Conservation (phyloP, 2,329 filamentous ascomycete genomes). For the Pseudogymnoascus sp. region DNA sequence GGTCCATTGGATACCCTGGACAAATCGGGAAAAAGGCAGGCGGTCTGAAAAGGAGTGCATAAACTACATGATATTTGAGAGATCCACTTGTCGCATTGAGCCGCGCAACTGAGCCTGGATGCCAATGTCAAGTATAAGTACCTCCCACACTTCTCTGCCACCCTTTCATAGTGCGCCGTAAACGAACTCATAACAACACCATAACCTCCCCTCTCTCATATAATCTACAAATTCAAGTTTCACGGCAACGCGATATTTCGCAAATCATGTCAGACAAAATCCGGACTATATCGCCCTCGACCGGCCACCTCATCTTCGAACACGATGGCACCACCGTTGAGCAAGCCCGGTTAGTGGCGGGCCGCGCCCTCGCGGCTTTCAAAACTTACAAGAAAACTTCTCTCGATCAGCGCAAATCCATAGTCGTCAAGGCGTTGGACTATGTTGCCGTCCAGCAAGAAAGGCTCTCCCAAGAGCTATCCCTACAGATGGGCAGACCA, state of each 20-base stretch:
- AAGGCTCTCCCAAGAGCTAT: slow-evolving; percentile 37
- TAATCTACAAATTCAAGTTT: background rate
- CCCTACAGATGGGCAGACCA: slow-evolving; percentile 45
- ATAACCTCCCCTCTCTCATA: background rate
- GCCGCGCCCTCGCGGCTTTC: slow-evolving; percentile 42
- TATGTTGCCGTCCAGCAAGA: slow-evolving; percentile 25
- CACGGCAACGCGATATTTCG: background rate
- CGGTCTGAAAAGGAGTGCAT: background rate
- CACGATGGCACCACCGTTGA: slow-evolving; percentile 64
- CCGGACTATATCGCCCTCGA: slow-evolving; percentile 77
- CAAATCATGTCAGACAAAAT: background rate
- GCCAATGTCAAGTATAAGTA: background rate
- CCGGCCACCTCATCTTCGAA: slow-evolving; percentile 74
- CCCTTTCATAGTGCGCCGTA: background rate
- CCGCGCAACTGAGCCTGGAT: background rate
- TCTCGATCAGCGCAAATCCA: slow-evolving; percentile 35
- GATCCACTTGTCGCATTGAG: background rate
- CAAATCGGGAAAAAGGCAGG: background rate
- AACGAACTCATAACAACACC: background rate
- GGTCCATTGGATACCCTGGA: background rate
- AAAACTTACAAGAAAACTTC: slow-evolving; percentile 38
- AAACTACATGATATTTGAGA: background rate
- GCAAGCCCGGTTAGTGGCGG: slow-evolving; percentile 65
- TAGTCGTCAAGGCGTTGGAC: slow-evolving; percentile 27
- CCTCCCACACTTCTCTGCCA: background rate